A percentile compares a stretch with the other conserved stretches of the same genome.
Evolutionary conservation across 1,139 yeast species (phyloP).

Genomic region (Eremothecium cymbalariae): DNA sequence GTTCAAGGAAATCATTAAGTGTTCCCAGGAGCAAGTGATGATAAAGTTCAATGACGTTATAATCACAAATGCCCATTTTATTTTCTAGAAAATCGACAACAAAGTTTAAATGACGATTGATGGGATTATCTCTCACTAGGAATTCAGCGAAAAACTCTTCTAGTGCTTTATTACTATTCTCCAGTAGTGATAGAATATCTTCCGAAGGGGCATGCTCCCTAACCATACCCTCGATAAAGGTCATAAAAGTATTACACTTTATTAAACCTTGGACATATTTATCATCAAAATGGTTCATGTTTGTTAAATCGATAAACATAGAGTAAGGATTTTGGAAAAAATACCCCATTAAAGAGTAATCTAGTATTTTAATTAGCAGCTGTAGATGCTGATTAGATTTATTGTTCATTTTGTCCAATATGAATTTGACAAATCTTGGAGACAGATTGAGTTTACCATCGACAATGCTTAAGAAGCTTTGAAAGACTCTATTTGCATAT

Average conservation of each 20-base stretch:
- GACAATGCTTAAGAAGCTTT: slow-evolving; percentile 29
- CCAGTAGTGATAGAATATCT: slow-evolving; percentile 24
- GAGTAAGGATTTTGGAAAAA: slow-evolving; percentile 64
- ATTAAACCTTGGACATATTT: slow-evolving; percentile 36
- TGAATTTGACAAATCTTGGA: slow-evolving; percentile 25
- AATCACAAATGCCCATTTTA: slow-evolving; percentile 22
- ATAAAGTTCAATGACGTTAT: slow-evolving; percentile 28
- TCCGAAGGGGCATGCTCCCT: slow-evolving; percentile 23
- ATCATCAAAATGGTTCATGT: slow-evolving; percentile 30
- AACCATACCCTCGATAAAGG: slow-evolving; percentile 33
- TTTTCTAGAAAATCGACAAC: slow-evolving; percentile 25
- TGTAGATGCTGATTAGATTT: slow-evolving; percentile 28
- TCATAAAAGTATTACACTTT: slow-evolving; percentile 42
- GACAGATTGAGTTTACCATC: slow-evolving; percentile 31
- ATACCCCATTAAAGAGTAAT: slow-evolving; percentile 59
- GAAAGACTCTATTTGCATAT: slow-evolving; percentile 29
- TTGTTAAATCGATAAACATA: slow-evolving; percentile 35
- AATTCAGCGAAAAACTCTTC: slow-evolving; percentile 30
- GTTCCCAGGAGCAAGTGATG: slow-evolving; percentile 24
- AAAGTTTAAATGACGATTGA: slow-evolving; percentile 27
- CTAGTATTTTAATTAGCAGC: slow-evolving; percentile 44
- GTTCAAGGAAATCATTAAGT: slow-evolving; percentile 19
- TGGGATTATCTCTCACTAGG: slow-evolving; percentile 30
- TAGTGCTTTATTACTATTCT: slow-evolving; percentile 21
- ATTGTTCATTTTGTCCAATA: slow-evolving; percentile 29